These are phyloP conservation scores for Nakaseomyces bracarensis DNA, from an alignment of 1,139 yeast species.

Conservation along the genomic window DNA sequence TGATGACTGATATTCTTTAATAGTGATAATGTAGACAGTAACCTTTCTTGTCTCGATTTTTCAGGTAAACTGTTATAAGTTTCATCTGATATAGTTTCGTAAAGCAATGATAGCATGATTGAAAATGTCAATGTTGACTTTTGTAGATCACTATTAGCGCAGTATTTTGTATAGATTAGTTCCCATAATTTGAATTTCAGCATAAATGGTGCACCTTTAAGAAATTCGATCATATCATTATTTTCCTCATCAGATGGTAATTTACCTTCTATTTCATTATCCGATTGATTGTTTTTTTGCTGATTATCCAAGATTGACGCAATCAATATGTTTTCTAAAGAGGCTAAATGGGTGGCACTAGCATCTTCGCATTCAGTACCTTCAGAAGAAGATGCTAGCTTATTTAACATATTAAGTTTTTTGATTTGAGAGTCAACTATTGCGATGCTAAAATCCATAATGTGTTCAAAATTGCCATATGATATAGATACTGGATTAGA, in stretches of 20 bases:
- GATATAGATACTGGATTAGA: no score
- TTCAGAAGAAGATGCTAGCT: constrained; percentile 23
- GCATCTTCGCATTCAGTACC: constrained; percentile 21
- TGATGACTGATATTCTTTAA: constrained; percentile 30
- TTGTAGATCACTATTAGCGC: constrained; percentile 34
- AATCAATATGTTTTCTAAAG: neutral
- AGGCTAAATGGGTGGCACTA: neutral
- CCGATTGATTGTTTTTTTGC: no score
- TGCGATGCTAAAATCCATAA: constrained; percentile 49
- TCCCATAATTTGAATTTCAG: constrained; percentile 72
- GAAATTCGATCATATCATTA: constrained; percentile 49
- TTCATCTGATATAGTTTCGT: constrained; percentile 34
- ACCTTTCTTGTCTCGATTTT: constrained; percentile 25
- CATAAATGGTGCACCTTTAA: constrained; percentile 55
- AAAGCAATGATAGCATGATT: constrained; percentile 39
- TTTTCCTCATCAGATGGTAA: constrained; percentile 26
- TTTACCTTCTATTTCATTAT: no score
- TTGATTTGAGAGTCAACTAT: constrained; percentile 50
- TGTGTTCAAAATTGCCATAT: constrained; percentile 24
- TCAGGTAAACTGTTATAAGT: constrained; percentile 18
- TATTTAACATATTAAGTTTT: constrained; percentile 35
- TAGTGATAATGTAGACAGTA: constrained; percentile 40
- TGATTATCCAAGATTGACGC: neutral
- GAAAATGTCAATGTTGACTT: constrained; percentile 51
- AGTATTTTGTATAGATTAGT: constrained; percentile 55